Evolutionary conservation across 2,329 filamentous ascomycete genomes (phyloP).

Genomic region (Alternaria hordeiaustralica): DNA sequence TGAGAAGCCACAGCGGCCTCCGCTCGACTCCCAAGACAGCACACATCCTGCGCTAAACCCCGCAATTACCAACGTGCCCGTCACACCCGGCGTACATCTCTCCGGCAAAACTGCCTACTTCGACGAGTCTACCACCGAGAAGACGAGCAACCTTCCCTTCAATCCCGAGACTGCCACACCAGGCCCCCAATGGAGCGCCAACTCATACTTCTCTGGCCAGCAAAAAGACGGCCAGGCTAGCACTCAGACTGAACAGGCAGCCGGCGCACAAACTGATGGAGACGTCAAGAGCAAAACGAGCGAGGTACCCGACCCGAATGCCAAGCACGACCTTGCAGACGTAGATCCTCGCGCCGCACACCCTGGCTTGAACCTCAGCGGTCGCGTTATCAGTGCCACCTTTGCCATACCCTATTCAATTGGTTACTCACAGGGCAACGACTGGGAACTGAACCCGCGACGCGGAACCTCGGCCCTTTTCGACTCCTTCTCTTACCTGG

Average conservation of each 20-base stretch:
- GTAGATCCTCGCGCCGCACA: slow-evolving; percentile 63
- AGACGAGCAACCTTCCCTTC: slow-evolving; percentile 33
- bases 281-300: slow-evolving; percentile 63
- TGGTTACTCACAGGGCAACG: slow-evolving; percentile 57
- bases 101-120: slow-evolving; percentile 49
- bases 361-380: slow-evolving; percentile 64
- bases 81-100: slow-evolving; percentile 52
- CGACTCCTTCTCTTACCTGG: slow-evolving; percentile 87
- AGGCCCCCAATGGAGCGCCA: slow-evolving; percentile 46
- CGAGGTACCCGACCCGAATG: slow-evolving; percentile 46
- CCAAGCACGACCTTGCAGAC: slow-evolving; percentile 53
- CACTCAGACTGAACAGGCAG: slow-evolving; percentile 52
- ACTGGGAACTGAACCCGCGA: slow-evolving; percentile 75
- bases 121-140: slow-evolving; percentile 24
- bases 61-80: slow-evolving; percentile 49
- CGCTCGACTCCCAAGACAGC: slow-evolving; percentile 33
- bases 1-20: slow-evolving; percentile 20
- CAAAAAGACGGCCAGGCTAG: slow-evolving; percentile 21
- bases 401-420: slow-evolving; percentile 69
- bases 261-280: slow-evolving; percentile 55
- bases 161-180: slow-evolving; percentile 39
- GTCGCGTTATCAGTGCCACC: slow-evolving; percentile 68
- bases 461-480: slow-evolving; percentile 91
- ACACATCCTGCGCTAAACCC: slow-evolving; percentile 51
- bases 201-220: slow-evolving; percentile 45